Evolutionary conservation across 805 yeast species (phyloP).

Genomic region (Wickerhamiella parazyma): DNA sequence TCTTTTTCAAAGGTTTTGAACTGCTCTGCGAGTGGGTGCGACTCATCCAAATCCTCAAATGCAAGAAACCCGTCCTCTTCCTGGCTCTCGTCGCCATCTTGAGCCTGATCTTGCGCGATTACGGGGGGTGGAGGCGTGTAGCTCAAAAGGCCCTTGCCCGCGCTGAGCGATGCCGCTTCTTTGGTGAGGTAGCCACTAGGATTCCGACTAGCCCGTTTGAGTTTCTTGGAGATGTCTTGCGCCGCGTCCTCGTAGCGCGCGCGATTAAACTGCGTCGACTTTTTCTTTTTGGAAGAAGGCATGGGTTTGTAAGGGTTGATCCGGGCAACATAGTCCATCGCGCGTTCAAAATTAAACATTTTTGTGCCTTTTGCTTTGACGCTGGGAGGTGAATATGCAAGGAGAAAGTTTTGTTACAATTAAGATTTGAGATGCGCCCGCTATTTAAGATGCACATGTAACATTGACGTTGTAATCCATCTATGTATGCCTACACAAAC

Average conservation of each 20-base stretch:
- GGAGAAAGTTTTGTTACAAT: no score
- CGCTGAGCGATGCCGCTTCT: conserved; percentile 4
- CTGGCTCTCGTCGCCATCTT: neutral
- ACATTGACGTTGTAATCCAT: no score
- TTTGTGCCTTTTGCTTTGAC: no score
- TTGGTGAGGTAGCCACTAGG: conserved; percentile 11
- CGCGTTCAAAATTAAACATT: no score
- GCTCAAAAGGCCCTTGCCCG: conserved; percentile 11
- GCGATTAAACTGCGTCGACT: neutral
- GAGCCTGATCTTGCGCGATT: neutral
- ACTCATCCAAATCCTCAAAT: conserved; percentile 9
- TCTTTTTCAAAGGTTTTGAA: conserved; percentile 9
- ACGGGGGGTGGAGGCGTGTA: neutral
- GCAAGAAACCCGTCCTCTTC: conserved; percentile 10
- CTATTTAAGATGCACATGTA: no score
- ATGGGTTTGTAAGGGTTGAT: neutral
- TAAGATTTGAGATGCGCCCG: no score
- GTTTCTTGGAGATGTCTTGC: neutral
- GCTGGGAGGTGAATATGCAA: no score
- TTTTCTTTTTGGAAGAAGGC: neutral
- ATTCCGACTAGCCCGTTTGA: neutral
- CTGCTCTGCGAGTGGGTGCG: conserved; percentile 11
- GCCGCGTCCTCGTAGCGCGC: neutral
- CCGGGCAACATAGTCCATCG: no score
- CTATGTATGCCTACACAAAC: no score